Percentiles rank a stretch among this genome's conserved stretches.
Conservation (phyloP, 2,329 filamentous ascomycete genomes). For the Talaromyces sp. region DNA sequence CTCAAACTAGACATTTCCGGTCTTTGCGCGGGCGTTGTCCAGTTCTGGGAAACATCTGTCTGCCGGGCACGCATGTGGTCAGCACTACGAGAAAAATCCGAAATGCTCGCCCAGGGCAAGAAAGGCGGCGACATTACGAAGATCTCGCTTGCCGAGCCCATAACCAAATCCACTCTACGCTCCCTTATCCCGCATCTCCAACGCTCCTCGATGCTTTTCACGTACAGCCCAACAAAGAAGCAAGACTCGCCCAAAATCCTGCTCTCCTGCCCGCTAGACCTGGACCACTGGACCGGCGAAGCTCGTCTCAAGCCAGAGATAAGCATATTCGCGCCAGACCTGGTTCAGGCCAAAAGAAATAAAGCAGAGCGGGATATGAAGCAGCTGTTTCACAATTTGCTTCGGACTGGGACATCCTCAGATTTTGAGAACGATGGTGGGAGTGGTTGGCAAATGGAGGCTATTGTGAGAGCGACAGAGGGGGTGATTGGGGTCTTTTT, state of each 20-base stretch:
- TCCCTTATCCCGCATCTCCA: slow-evolving; percentile 31
- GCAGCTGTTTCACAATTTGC: slow-evolving; percentile 31
- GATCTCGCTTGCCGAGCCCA: slow-evolving; percentile 8
- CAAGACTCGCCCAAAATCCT: slow-evolving; percentile 18
- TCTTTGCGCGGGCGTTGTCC: slow-evolving; percentile 37
- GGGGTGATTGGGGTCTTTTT: slow-evolving; percentile 31
- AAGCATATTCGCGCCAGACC: slow-evolving; percentile 22
- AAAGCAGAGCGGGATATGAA: slow-evolving; percentile 35
- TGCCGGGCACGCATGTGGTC: slow-evolving; percentile 35
- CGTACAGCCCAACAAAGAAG: slow-evolving; percentile 3
- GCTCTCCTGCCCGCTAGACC: slow-evolving; percentile 27
- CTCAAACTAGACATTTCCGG: slow-evolving; percentile 34
- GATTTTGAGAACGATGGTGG: slow-evolving; percentile 11
- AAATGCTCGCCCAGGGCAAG: slow-evolving; percentile 11
- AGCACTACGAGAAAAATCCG: slow-evolving; percentile 24
- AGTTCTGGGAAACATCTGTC: slow-evolving; percentile 37
- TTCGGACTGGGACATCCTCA: slow-evolving; percentile 16
- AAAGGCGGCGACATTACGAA: not conserved
- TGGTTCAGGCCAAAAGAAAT: slow-evolving; percentile 10
- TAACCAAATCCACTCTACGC: slow-evolving; percentile 21
- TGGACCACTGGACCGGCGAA: slow-evolving; percentile 39
- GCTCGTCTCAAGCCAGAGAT: slow-evolving; percentile 33
- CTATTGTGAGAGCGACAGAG: slow-evolving; percentile 30
- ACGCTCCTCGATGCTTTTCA: slow-evolving; percentile 30
- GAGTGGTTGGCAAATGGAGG: slow-evolving; percentile 15